Evolutionary conservation across 2,329 filamentous ascomycete species (phyloP), one percentile per base, ranked within the genome.

Genomic region (Scedosporium boydii): DNA sequence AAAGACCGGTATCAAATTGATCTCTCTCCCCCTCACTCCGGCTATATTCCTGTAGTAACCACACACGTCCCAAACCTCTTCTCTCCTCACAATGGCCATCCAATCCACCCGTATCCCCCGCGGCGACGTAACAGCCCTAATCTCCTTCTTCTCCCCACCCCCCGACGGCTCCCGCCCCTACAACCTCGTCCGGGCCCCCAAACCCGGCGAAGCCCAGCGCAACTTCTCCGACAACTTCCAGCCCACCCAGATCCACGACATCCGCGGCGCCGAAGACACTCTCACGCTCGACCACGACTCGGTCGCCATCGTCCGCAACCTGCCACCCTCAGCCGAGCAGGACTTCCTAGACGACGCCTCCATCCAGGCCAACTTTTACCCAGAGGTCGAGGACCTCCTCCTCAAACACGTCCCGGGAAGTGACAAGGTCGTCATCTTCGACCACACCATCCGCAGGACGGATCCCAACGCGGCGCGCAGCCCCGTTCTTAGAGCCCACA

Each of bases 371-470:
- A 81, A 85, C 61, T 97, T 96, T 79, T 97, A 97, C 77, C 88
- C 91, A 0, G 91, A 96, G 71, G 84, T 96, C 7, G 88, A 93
- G 75, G 73, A 81, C 58, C 77, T 96, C 27, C 77, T 97, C 0
- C 76, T 92, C 2, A 76, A 84, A 14, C 74, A 84, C 63, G 79
- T 96, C 16, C 86, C 87, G 0, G 89, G 88, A 61, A 81, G 84
- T 27, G 80, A 83, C 63, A 80, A 81, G 4, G 78, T 96, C 34
- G 78, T 90, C 67, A 77, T 96, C 70, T 96, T 96, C 75, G 91
- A 96, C 78, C 90, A 96, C 77, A 96, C 91, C 6, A 85, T 96
- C 72, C 88, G 92, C n/a, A 84, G 89, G 51, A 78, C 84, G 10
- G 71, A 74, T 1, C 81, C 85, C 0, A 74, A 77, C 61, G 82